Conservation (phyloP, 2,329 filamentous ascomycete genomes). For the Trichophyton mentagrophytes region DNA sequence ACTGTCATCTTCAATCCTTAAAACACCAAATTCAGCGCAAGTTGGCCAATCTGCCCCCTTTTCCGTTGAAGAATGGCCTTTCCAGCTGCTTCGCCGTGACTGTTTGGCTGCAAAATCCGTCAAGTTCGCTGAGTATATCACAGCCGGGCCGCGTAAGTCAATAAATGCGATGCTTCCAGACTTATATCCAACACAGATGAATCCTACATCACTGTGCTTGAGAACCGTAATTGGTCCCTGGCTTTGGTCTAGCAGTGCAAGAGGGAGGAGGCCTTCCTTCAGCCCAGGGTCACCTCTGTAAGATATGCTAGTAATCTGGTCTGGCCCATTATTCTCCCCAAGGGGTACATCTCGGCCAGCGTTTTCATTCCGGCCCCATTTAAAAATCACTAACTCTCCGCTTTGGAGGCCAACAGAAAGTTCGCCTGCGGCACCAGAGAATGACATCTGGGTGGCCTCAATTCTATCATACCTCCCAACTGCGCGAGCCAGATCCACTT, state of each 20-base stretch:
- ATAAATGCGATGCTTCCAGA: constrained; percentile 68
- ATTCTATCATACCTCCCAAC: constrained; percentile 67
- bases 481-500: constrained; percentile 75
- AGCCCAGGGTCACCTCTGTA: constrained; percentile 58
- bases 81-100: constrained; percentile 61
- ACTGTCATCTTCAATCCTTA: constrained; percentile 83
- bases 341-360: constrained; percentile 49
- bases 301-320: constrained; percentile 61
- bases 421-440: constrained; percentile 71
- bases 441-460: constrained; percentile 63
- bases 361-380: constrained; percentile 71
- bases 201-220: constrained; percentile 83
- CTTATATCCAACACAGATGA: constrained; percentile 77
- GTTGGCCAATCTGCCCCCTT: constrained; percentile 60
- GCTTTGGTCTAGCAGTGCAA: constrained; percentile 68
- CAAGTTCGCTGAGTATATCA: constrained; percentile 65
- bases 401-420: constrained; percentile 66
- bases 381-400: constrained; percentile 78
- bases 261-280: constrained; percentile 69
- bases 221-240: constrained; percentile 68
- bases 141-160: constrained; percentile 71
- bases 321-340: constrained; percentile 46
- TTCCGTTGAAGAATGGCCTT: constrained; percentile 38
- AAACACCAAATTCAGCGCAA: constrained; percentile 75
- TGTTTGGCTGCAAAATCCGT: constrained; percentile 56